Percentiles rank a stretch among this genome's conserved stretches.
Conservation (phyloP, 1,284 basidiomycete genomes). For the Austroboletus novae-zelandiae region DNA sequence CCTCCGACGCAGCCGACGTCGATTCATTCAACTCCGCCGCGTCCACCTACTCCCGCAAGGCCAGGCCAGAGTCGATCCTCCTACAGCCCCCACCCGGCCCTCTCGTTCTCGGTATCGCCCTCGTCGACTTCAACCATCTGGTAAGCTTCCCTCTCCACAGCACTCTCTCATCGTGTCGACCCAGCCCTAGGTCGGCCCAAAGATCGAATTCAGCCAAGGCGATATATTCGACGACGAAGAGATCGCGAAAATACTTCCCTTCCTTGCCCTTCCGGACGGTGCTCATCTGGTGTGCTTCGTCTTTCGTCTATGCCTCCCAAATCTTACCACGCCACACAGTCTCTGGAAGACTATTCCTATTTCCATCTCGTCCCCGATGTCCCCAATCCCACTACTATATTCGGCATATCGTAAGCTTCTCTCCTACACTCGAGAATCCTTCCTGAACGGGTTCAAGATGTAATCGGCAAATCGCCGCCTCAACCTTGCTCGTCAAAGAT, state of each 20-base stretch:
- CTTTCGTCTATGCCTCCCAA: conserved; percentile 5
- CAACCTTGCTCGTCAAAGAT: conserved; percentile 77
- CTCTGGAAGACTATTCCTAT: conserved; percentile 94
- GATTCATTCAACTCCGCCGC: conserved; percentile 62
- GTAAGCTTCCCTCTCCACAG: conserved; percentile 41
- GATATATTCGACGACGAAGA: conserved; percentile 79
- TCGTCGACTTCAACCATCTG: conserved; percentile 90
- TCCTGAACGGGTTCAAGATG: conserved; percentile 52
- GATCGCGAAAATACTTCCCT: conserved; percentile 82
- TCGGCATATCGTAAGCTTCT: conserved; percentile 85
- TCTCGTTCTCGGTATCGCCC: conserved; percentile 76
- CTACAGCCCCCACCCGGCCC: conserved; percentile 56
- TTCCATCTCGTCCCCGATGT: conserved; percentile 82
- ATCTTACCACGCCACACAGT: conserved; percentile 44
- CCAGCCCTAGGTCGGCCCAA: conserved; percentile 75
- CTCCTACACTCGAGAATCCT: conserved; percentile 1
- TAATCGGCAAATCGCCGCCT: conserved; percentile 91
- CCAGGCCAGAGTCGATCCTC: conserved; percentile 72
- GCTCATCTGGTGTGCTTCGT: conserved; percentile 76
- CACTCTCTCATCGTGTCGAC: conserved; percentile 13
- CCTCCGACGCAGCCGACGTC: conserved; percentile 46
- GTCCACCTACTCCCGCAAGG: conserved; percentile 68
- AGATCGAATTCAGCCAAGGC: conserved; percentile 78
- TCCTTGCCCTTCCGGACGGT: conserved; percentile 97
- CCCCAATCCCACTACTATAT: conserved; percentile 76